These are phyloP conservation scores for Suhomyces prunicola DNA, from an alignment of 805 yeast species.

Conservation along the genomic window DNA sequence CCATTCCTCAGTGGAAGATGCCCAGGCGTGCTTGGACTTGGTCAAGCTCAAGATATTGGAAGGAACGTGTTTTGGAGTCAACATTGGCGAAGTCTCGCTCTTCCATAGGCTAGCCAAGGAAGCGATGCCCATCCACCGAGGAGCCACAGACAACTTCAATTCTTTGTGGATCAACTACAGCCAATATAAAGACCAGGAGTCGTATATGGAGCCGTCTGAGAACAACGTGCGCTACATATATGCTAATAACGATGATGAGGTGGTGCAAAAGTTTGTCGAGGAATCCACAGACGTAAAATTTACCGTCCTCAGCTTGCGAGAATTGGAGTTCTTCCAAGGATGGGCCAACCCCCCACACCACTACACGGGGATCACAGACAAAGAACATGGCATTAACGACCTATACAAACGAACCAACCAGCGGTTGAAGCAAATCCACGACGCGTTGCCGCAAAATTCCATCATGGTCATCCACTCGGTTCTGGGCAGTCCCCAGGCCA, in stretches of 20 bases:
- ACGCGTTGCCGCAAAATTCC: constrained; percentile 54
- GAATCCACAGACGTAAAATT: constrained; percentile 43
- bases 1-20: constrained; percentile 87
- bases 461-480: constrained; percentile 61
- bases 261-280: constrained; percentile 39
- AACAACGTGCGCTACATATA: constrained; percentile 27
- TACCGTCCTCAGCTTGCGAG: constrained; percentile 54
- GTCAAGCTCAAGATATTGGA: constrained; percentile 64
- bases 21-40: constrained; percentile 73
- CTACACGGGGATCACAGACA: constrained; percentile 17
- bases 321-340: constrained; percentile 46
- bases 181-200: constrained; percentile 16
- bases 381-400: constrained; percentile 8
- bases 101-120: constrained; percentile 8
- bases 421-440: constrained; percentile 48
- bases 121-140: background rate
- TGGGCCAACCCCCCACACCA: constrained; percentile 20
- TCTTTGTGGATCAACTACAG: constrained; percentile 25
- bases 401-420: constrained; percentile 36
- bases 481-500: constrained; percentile 54
- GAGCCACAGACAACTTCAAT: constrained; percentile 4
- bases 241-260: constrained; percentile 60
- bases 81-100: constrained; percentile 22
- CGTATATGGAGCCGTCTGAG: constrained; percentile 13
- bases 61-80: constrained; percentile 63